Percentiles rank a stretch among this genome's conserved stretches.
phyloP scores from a whole-genome alignment of 2,329 filamentous ascomycete genomes.

The Phyllachora maydis region DNA sequence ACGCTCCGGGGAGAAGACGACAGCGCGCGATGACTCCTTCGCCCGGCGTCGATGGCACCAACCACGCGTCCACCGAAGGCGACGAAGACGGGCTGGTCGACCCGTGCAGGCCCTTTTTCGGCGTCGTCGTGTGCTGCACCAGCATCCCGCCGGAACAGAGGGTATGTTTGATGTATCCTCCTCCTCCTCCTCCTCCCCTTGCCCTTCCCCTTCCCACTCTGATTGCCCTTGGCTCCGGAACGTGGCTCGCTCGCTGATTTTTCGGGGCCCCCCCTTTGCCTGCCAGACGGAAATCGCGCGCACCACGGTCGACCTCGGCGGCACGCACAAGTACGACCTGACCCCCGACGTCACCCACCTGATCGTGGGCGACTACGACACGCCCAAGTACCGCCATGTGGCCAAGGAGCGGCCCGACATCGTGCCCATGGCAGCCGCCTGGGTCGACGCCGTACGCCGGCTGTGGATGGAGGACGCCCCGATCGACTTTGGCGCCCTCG shows the following conservation, averaged over 20 bases:
- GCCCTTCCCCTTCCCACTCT: constrained; percentile 1
- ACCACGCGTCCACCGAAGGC: constrained; percentile 16
- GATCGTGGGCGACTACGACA: constrained; percentile 73
- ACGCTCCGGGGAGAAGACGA: no score
- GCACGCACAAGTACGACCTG: constrained; percentile 70
- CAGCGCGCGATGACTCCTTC: no score
- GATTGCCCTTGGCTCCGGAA: no score
- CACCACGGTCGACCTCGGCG: constrained; percentile 64
- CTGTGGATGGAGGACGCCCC: constrained; percentile 65
- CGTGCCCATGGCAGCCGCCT: constrained; percentile 59
- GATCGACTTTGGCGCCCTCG: constrained; percentile 51
- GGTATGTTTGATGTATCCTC: constrained; percentile 27
- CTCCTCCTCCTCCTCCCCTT: constrained; percentile 1
- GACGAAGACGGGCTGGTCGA: constrained; percentile 12
- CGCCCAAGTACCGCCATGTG: constrained; percentile 88
- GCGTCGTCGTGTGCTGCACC: constrained; percentile 72
- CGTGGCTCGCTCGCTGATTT: no score
- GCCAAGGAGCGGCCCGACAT: constrained; percentile 77
- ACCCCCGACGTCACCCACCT: constrained; percentile 94
- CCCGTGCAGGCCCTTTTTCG: constrained; percentile 41
- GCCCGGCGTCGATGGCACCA: no score
- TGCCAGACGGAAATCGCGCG: constrained; percentile 31
- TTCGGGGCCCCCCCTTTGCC: background rate
- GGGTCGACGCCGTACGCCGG: constrained; percentile 62
- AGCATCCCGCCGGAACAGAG: constrained; percentile 62